Evolutionary conservation across 2,329 filamentous ascomycete genomes (phyloP).

Genomic region (Paramyrothecium sp.): DNA sequence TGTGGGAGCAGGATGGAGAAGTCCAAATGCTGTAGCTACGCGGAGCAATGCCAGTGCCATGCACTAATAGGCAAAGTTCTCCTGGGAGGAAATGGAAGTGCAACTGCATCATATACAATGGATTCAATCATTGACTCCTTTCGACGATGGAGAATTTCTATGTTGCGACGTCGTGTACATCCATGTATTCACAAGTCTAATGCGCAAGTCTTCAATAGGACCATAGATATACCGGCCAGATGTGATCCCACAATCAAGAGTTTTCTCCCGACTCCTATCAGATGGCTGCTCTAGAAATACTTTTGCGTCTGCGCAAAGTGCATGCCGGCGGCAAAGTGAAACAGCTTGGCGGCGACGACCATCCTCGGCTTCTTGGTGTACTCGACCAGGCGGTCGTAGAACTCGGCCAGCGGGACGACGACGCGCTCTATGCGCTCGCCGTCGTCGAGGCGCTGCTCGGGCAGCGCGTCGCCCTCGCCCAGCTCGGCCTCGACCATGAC

Average conservation of each 20-base stretch:
- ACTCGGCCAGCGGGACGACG: conserved; percentile 16
- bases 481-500: conserved; percentile 22
- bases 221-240: too few species aligned
- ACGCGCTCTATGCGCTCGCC: conserved; percentile 21
- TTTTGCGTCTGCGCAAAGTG: conserved; percentile 24
- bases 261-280: background rate
- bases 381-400: conserved; percentile 20
- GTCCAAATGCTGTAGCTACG: too few species aligned
- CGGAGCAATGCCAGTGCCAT: too few species aligned
- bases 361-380: conserved; percentile 20
- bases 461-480: conserved; percentile 14
- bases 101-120: too few species aligned
- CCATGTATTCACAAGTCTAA: too few species aligned
- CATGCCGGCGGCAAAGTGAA: conserved; percentile 24
- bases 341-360: conserved; percentile 21
- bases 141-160: too few species aligned
- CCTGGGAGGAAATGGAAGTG: too few species aligned
- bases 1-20: too few species aligned
- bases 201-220: too few species aligned
- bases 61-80: too few species aligned
- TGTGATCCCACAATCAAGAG: background rate
- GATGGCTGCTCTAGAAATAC: conserved; percentile 9
- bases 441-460: conserved; percentile 20
- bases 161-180: too few species aligned
- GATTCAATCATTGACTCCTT: too few species aligned